These are phyloP conservation scores for Castanea sativa DNA, from an alignment of 306 rosid species.

Conservation along the genomic window DNA sequence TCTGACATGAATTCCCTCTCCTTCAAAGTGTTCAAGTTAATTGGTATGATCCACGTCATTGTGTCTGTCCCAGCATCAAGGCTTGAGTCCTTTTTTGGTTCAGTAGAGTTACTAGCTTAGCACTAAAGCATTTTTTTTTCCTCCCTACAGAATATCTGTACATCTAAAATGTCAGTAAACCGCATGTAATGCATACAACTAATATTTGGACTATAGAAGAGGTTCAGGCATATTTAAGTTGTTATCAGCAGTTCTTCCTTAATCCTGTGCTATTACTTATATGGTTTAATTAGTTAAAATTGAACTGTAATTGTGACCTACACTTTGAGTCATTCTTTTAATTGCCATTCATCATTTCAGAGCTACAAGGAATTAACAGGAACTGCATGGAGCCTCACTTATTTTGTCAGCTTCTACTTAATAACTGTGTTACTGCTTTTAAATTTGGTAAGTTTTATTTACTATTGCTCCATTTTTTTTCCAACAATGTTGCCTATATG, in stretches of 20 bases:
- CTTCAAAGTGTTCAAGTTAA: neutral
- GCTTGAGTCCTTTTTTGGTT: slow-evolving; percentile 9
- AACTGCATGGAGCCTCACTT: slow-evolving; percentile 61
- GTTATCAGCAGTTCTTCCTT: slow-evolving; percentile 16
- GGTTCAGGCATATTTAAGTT: slow-evolving; percentile 14
- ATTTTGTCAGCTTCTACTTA: slow-evolving; percentile 89
- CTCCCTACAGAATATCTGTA: neutral
- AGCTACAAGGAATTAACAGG: slow-evolving; percentile 85
- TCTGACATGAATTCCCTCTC: neutral
- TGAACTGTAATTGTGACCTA: neutral
- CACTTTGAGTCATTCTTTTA: slow-evolving; percentile 1
- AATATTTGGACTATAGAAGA: slow-evolving; percentile 17
- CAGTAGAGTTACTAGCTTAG: slow-evolving; percentile 2
- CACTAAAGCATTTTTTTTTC: neutral
- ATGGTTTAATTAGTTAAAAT: neutral
- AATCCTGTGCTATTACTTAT: neutral
- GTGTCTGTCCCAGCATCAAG: neutral
- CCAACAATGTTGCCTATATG: neutral
- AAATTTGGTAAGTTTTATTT: slow-evolving; percentile 66
- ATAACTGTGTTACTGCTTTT: slow-evolving; percentile 77
- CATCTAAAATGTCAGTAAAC: neutral
- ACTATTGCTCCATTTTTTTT: slow-evolving; percentile 3
- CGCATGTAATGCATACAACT: neutral
- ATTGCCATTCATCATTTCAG: slow-evolving; percentile 51
- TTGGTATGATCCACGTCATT: slow-evolving; percentile 6